Base-by-base conservation (phyloP, 2,329 filamentous ascomycete species). In the Phialophora verrucosa region DNA sequence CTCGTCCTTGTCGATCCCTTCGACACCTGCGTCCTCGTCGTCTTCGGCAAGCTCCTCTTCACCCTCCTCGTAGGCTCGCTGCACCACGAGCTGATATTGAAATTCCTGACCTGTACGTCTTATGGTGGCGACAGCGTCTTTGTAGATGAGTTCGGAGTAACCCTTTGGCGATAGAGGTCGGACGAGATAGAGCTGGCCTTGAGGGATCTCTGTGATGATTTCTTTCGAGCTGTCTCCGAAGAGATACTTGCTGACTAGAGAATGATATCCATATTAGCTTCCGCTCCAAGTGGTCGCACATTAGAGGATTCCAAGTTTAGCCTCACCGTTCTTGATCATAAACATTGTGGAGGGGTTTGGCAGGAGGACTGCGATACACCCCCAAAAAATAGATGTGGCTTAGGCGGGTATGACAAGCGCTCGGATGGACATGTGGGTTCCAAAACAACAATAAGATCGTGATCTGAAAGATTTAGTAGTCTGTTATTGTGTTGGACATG, bases 101-200 rank as follows among this genome's bases (percentile, higher is more conserved):
- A 91, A 97, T 62, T 98, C 93, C 77, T 97, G 93, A 23, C 91
- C 93, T 17, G 95, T 98, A 70, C 92, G 89, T 71, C 96, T 90
- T 75, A 99, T 96, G 70, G 90, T 92, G 61, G 94, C 92, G 55
- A 92, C 91, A 47, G 93, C 91, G 88, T 99, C 95, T 79, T 95
- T 97, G 85, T 97, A 99, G 80, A 99, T 96, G 76, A 98, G 92
- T 80, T 99, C 95, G 1, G 94, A 97, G 78, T 97, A 98, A 71
- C 95, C 95, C 79, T 99, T 99, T 64, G 94, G 93, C 7, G 94
- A 98, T 58, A 92, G 87, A 11, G 95, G 95, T 74, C 95, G 91
- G 74, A 99, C 95, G 72, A 99, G 90, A 79, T 97, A 99, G 53
- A 99, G 91, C 79, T 98, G 93, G 76, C 95, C 95, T 79, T 98